Evolutionary conservation across 352 stramenopile species (phyloP), one percentile per base, ranked within the genome.

Genomic region (Globisporangium recalcitrans): DNA sequence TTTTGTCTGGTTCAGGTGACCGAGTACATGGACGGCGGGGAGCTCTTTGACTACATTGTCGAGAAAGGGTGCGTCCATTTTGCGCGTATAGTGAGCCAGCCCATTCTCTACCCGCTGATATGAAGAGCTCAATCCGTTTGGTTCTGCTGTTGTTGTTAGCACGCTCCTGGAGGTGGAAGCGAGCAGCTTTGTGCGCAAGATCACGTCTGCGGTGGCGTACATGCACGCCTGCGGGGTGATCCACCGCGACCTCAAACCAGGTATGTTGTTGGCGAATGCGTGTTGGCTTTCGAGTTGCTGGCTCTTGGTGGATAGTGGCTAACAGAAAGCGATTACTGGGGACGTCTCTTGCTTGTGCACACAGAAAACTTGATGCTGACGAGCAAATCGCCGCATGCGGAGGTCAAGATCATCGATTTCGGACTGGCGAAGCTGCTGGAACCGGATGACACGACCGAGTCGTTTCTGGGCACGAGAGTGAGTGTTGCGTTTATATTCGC

Each of bases 361-460:
- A 48, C 40, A 78, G 87, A 95, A 63, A 96, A 95, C 44, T 48
- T 96, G 31, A 90, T 96, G 75, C 67, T 96, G 44, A 93, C 85
- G 31, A 89, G 74, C 62, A 90, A 91, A 64, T 82, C 81, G n/a
- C 75, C 75, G 9, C 78, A 81, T 27, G 80, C 88, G 14, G 73
- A 88, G 38, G 81, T 99, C 11, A 99, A 99, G 76, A 98, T 99
- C 62, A 99, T 99, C 65, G 97, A 99, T 74, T 99, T 99, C 85
- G 97, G 97, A 3, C 75, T 99, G 7, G 93, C 90, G 1, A 99
- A 99, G 77, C 71, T 98, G 47, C 71, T 98, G 46, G 77, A 93
- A 22, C 80, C 87, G 26, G 74, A 95, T 36, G 80, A 86, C 63
- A 91, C 85, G 51, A 93, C 87, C 1, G 75, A 80, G 19, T 94